Evolutionary conservation across 371 early-diverging fungal species (phyloP).

Genomic region (Haplosporangium sp.): DNA sequence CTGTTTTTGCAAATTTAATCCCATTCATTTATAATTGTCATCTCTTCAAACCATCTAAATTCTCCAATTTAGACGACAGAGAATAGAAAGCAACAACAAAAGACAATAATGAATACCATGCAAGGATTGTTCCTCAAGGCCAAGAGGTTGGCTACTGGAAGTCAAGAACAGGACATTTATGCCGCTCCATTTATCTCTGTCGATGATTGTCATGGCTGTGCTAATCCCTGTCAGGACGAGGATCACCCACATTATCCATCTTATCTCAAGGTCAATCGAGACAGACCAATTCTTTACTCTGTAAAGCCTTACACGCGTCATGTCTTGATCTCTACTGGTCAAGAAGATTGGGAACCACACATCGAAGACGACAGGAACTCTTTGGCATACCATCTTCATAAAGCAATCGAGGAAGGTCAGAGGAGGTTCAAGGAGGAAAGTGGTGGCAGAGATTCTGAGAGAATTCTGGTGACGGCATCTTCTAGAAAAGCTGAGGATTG

Average conservation of each 20-base stretch:
- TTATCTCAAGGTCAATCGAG: slow-evolving; percentile 70
- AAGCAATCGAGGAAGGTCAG: slow-evolving; percentile 28
- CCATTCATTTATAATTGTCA: no score
- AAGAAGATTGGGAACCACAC: slow-evolving; percentile 68
- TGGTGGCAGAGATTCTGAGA: not conserved
- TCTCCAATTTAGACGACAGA: no score
- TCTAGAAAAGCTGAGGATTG: slow-evolving; percentile 51
- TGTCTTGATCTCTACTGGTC: slow-evolving; percentile 73
- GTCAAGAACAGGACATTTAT: slow-evolving; percentile 14
- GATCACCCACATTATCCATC: slow-evolving; percentile 73
- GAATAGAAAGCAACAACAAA: no score
- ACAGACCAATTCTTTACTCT: slow-evolving; percentile 63
- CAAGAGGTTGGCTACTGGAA: slow-evolving; percentile 14
- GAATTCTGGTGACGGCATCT: slow-evolving; percentile 62
- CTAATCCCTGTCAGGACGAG: slow-evolving; percentile 57
- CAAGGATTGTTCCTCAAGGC: slow-evolving; percentile 24
- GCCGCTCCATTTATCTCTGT: slow-evolving; percentile 25
- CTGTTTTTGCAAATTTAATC: no score
- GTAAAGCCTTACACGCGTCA: slow-evolving; percentile 81
- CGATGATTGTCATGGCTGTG: slow-evolving; percentile 56
- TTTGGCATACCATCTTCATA: slow-evolving; percentile 44
- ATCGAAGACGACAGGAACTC: slow-evolving; percentile 68
- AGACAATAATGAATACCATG: slow-evolving; percentile 17
- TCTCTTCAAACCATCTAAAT: no score
- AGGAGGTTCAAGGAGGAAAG: not conserved